Percentiles rank a stretch among this genome's conserved stretches.
Conservation (phyloP, 345 rosid species). For the Citrus australasica region DNA sequence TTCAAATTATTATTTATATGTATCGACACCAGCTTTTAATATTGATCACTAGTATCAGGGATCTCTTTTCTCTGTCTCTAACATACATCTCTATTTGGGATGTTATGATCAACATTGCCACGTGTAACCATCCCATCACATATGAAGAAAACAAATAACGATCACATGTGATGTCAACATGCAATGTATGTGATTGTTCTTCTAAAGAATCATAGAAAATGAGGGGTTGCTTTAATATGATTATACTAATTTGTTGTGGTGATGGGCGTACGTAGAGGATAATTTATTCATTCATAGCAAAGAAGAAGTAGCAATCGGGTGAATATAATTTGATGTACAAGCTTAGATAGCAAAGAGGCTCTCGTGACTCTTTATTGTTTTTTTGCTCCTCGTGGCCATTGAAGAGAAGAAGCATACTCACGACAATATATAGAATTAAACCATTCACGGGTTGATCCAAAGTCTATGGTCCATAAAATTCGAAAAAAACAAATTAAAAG, state of each 20-base stretch:
- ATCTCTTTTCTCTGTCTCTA: neutral
- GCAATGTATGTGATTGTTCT: neutral
- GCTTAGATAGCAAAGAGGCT: conserved; percentile 14
- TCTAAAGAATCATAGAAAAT: neutral
- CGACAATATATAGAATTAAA: conserved; percentile 32
- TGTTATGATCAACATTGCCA: neutral
- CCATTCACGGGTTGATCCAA: conserved; percentile 47
- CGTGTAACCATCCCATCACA: neutral
- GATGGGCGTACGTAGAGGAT: neutral
- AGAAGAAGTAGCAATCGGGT: neutral
- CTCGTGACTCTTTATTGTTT: conserved; percentile 83
- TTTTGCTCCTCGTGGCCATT: conserved; percentile 57
- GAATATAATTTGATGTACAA: conserved; percentile 18
- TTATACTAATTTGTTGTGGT: conserved; percentile 5
- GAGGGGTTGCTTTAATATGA: neutral
- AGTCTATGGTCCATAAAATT: conserved; percentile 13
- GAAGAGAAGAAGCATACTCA: conserved; percentile 23
- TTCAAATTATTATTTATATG: neutral
- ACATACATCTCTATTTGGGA: neutral
- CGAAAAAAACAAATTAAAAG: neutral
- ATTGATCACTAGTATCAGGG: neutral
- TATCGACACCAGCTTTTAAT: neutral
- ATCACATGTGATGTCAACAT: neutral
- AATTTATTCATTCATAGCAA: neutral
- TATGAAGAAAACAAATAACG: neutral